Evolutionary conservation across 2,329 filamentous ascomycete genomes (phyloP), one percentile per base, ranked within the genome.

Genomic region (Ceratocystis destructans): DNA sequence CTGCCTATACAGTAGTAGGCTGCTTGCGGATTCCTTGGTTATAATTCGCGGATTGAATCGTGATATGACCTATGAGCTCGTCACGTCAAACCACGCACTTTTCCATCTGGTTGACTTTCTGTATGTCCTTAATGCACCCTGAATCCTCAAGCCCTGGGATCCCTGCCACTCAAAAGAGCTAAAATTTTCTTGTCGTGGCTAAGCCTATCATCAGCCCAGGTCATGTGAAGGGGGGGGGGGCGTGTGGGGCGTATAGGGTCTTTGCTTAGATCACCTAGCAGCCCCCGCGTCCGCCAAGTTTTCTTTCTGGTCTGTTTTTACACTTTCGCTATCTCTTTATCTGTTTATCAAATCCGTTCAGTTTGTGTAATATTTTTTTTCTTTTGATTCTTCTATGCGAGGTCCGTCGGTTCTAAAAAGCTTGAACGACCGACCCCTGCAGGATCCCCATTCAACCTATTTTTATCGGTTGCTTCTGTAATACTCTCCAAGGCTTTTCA

Each of bases 341-440:
- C 37, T 41, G 37, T 41, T 12, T 41, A 41, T 41, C 37, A 41
- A 10, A 41, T 41, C 37, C 3, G 12, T 41, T 41, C 3, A 41
- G 37, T 4, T 12, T 41, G 10, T 41, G 37, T 15, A 41, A 41
- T 10, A 1, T 12, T 41, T 15, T 44, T 20, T n/a, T 48, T 31
- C 41, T 48, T 50, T 45, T 22, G n/a, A 63, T 63, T 63, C 44
- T 63, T 63, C 44, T 63, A 63, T 48, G 61, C 61, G 61, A 48
- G 44, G 12, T 59, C 12, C 55, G 31, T 59, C 5, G 28, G 55
- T 31, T 59, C 20, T 8, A 15, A 6, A 33, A 59, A 25, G 28
- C 28, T 37, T 12, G n/a, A 20, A 10, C 37, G 3, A 12, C 37
- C 12, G 37, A 33, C n/a, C 33, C 17, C 55, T 59, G 15, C 28